phyloP scores from a whole-genome alignment of 2,329 filamentous ascomycete genomes.

The Lachnellula arida region DNA sequence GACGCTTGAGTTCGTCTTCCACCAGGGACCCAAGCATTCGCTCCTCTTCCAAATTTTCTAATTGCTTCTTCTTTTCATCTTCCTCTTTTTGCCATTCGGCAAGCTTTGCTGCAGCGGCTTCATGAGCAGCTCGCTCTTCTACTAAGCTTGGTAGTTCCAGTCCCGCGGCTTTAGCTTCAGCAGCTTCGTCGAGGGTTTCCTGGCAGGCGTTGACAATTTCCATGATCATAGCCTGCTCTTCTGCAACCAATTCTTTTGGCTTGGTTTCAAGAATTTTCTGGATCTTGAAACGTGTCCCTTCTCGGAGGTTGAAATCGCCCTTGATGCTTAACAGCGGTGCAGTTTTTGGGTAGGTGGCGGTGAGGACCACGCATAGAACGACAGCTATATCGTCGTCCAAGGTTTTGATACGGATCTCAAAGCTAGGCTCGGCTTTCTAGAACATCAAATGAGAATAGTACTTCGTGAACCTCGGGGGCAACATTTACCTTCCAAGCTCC shows the following conservation, averaged over 20 bases:
- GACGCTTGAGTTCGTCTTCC: constrained; percentile 65
- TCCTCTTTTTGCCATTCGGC: constrained; percentile 46
- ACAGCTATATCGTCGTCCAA: constrained; percentile 68
- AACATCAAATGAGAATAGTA: constrained; percentile 5
- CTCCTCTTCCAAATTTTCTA: constrained; percentile 63
- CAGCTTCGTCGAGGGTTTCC: constrained; percentile 80
- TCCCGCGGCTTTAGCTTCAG: constrained; percentile 68
- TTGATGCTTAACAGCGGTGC: constrained; percentile 68
- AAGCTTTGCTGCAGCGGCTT: constrained; percentile 62
- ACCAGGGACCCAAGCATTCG: constrained; percentile 66
- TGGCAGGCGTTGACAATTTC: constrained; percentile 44
- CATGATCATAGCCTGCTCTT: constrained; percentile 52
- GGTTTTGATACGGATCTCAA: constrained; percentile 73
- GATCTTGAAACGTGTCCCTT: constrained; percentile 67
- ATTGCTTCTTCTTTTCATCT: constrained; percentile 42
- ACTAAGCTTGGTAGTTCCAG: constrained; percentile 79
- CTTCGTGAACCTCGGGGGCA: not conserved
- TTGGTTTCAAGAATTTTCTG: constrained; percentile 57
- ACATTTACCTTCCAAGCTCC: constrained; percentile 77
- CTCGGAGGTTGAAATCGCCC: constrained; percentile 58
- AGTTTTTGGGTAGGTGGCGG: constrained; percentile 87
- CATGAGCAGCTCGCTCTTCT: constrained; percentile 80
- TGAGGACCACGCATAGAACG: constrained; percentile 73
- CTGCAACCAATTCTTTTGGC: constrained; percentile 47
- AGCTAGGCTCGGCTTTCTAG: constrained; percentile 74